A percentile compares a stretch with the other conserved stretches of the same genome.
Evolutionary conservation across 345 rosid species (phyloP).

Genomic region (Citropsis articulata): DNA sequence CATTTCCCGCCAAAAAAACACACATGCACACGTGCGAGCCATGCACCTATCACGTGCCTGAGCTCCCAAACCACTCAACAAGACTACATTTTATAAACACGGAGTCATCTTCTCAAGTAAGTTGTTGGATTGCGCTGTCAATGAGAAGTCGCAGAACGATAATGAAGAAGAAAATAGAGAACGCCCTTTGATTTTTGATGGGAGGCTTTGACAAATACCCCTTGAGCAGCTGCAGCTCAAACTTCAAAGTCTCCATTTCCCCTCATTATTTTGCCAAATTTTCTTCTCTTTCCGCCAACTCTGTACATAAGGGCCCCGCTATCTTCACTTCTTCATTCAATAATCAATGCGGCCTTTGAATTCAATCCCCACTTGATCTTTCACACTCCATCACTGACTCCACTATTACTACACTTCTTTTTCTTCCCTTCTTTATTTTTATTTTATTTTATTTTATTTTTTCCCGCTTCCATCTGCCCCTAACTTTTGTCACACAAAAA

Average conservation of each 20-base stretch:
- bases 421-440: neutral
- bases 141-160: conserved; percentile 6
- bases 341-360: conserved; percentile 47
- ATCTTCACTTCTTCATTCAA: conserved; percentile 22
- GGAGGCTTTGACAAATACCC: conserved; percentile 5
- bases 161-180: conserved; percentile 6
- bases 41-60: conserved; percentile 20
- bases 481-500: conserved; percentile 29
- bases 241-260: conserved; percentile 15
- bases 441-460: conserved; percentile 5
- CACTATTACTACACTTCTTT: conserved; percentile 19
- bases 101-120: conserved; percentile 3
- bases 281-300: neutral
- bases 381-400: conserved; percentile 24
- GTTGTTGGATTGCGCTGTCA: neutral
- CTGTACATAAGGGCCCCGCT: conserved; percentile 35
- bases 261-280: neutral
- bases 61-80: conserved; percentile 33
- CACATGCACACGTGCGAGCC: conserved; percentile 39
- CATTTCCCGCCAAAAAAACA: conserved; percentile 51
- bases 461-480: neutral
- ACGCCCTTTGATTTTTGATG: conserved; percentile 3
- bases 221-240: neutral
- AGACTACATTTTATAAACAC: neutral
- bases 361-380: conserved; percentile 30